Evolutionary conservation across 2,329 filamentous ascomycete species (phyloP).

Genomic region (Sporothrix protearum): DNA sequence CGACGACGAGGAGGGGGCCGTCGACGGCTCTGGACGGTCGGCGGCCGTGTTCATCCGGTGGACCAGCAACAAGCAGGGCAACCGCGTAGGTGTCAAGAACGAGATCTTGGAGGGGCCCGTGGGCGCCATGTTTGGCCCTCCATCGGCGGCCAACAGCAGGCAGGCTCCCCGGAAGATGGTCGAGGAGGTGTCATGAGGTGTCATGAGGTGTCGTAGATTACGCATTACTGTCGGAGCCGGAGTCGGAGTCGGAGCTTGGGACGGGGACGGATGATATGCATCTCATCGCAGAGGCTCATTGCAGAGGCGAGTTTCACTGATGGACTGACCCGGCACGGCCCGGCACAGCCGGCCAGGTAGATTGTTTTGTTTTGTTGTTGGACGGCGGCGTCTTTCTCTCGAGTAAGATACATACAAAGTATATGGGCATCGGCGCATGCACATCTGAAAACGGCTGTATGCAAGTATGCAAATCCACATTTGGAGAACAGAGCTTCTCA

Average conservation of each 20-base stretch:
- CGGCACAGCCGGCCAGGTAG: too few relatives aligned
- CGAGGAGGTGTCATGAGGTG: conserved; percentile 45
- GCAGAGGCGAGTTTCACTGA: too few relatives aligned
- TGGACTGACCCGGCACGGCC: too few relatives aligned
- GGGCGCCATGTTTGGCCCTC: conserved; percentile 54
- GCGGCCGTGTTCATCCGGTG: conserved; percentile 64
- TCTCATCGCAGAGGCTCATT: too few relatives aligned
- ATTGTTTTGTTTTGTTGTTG: background rate
- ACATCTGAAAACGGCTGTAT: background rate
- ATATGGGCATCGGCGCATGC: background rate
- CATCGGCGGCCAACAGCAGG: conserved; percentile 28
- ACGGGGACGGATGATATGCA: too few relatives aligned
- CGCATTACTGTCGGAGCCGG: too few relatives aligned
- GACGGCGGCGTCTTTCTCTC: background rate
- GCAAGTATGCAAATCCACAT: background rate
- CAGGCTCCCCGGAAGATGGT: conserved; percentile 49
- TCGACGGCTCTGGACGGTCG: conserved; percentile 34
- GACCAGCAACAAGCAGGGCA: conserved; percentile 64
- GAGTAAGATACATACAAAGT: too few relatives aligned
- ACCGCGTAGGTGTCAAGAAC: conserved; percentile 59
- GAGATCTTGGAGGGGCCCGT: conserved; percentile 64
- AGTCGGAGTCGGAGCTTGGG: background rate
- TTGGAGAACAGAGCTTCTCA: too few relatives aligned
- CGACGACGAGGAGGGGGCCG: conserved; percentile 45
- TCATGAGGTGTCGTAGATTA: too few relatives aligned